Evolutionary conservation across 2,329 filamentous ascomycete species (phyloP).

Genomic region (Colletotrichum destructivum): DNA sequence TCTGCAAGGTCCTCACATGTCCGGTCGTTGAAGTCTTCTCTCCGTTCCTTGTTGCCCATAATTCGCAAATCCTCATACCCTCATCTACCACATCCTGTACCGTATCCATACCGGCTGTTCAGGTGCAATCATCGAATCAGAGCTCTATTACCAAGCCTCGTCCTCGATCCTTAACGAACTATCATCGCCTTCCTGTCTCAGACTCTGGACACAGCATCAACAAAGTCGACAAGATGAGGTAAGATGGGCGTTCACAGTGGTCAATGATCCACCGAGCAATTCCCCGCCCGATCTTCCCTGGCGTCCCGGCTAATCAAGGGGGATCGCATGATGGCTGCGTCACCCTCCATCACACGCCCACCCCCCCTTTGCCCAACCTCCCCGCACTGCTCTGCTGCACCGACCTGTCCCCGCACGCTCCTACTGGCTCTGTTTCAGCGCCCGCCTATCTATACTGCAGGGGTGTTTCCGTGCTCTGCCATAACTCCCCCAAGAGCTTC

Average conservation of each 20-base stretch:
- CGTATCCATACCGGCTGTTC: conserved; percentile 2
- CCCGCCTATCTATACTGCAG: conserved; percentile 29
- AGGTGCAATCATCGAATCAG: background rate
- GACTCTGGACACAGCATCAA: conserved; percentile 15
- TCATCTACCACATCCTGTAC: conserved; percentile 1
- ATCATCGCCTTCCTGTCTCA: conserved; percentile 21
- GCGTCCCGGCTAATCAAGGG: conserved; percentile 30
- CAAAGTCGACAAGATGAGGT: conserved; percentile 36
- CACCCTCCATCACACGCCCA: conserved; percentile 39
- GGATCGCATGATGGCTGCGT: conserved; percentile 42
- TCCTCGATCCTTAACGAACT: background rate
- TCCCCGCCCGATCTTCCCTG: conserved; percentile 1
- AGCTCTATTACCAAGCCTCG: background rate
- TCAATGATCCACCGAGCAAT: conserved; percentile 16
- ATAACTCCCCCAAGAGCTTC: conserved; percentile 41
- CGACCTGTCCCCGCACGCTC: conserved; percentile 38
- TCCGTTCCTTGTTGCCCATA: background rate
- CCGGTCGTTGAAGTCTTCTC: background rate
- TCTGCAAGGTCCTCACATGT: background rate
- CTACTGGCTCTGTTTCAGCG: conserved; percentile 39
- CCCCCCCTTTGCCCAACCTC: conserved; percentile 28
- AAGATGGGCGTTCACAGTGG: conserved; percentile 24
- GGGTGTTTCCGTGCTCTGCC: conserved; percentile 42
- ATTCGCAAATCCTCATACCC: conserved; percentile 3
- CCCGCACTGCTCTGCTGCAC: conserved; percentile 39